phyloP scores from a whole-genome alignment of 441 rosid species.

The Mallotus repandus region DNA sequence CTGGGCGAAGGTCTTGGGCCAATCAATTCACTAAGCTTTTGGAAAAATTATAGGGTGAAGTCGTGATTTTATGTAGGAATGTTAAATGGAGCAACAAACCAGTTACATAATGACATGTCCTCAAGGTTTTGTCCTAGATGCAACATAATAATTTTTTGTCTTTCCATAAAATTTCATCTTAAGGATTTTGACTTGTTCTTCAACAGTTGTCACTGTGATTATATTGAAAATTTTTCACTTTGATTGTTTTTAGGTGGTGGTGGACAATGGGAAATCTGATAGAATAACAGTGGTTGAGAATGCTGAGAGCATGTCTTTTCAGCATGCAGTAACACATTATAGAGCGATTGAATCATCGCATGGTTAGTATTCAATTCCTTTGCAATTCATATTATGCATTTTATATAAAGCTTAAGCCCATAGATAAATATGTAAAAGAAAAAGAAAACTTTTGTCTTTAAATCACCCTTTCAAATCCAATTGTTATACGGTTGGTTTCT shows the following conservation, averaged over 20 bases:
- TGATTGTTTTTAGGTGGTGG: conserved; percentile 52
- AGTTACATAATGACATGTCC: too few relatives aligned
- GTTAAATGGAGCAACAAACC: too few relatives aligned
- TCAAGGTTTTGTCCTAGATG: too few relatives aligned
- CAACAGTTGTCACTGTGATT: background rate
- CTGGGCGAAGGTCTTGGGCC: too few relatives aligned
- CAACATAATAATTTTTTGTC: background rate
- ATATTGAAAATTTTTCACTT: background rate
- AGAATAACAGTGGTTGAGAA: conserved; percentile 64
- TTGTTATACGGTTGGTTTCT: too few relatives aligned
- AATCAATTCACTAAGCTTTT: too few relatives aligned
- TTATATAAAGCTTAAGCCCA: background rate
- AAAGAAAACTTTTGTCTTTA: background rate
- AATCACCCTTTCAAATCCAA: background rate
- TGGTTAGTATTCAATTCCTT: conserved; percentile 47
- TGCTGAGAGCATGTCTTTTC: conserved; percentile 45
- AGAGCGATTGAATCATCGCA: conserved; percentile 60
- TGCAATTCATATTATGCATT: background rate
- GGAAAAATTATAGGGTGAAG: too few relatives aligned
- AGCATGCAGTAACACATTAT: conserved; percentile 81
- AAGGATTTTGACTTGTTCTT: background rate
- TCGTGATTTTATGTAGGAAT: too few relatives aligned
- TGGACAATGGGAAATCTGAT: conserved; percentile 89
- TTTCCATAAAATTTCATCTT: too few relatives aligned
- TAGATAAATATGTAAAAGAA: background rate